These are phyloP conservation scores for Ceraceosorus bombacis DNA, from an alignment of 1,284 basidiomycete species.

Conservation along the genomic window DNA sequence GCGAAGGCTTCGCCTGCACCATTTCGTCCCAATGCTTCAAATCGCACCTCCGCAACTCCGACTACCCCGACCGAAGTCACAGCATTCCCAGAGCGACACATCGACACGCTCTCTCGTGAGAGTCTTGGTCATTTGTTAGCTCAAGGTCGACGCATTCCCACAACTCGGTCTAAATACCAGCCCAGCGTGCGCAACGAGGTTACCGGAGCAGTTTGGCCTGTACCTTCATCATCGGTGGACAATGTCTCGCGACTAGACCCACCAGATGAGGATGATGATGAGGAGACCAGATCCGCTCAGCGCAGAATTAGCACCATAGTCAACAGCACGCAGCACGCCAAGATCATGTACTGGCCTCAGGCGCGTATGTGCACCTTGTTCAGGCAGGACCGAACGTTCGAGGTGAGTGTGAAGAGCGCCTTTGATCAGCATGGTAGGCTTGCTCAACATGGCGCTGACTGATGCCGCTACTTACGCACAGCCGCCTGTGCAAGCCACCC, in stretches of 20 bases:
- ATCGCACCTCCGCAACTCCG: background rate
- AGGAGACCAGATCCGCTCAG: constrained; percentile 52
- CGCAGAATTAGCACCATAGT: constrained; percentile 50
- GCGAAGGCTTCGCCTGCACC: background rate
- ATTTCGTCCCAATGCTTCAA: constrained; percentile 2
- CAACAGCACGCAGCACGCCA: constrained; percentile 67
- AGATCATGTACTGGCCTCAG: constrained; percentile 93
- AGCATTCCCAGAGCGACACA: no score
- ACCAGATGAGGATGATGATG: constrained; percentile 26
- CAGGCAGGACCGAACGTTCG: constrained; percentile 65
- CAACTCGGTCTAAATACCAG: constrained; percentile 15
- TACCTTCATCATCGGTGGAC: constrained; percentile 5
- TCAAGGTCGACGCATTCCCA: constrained; percentile 26
- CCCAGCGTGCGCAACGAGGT: constrained; percentile 15
- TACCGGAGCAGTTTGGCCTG: constrained; percentile 23
- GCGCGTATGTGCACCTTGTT: constrained; percentile 67
- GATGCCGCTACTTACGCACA: background rate
- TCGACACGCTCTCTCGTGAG: constrained; percentile 1
- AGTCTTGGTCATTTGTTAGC: constrained; percentile 32
- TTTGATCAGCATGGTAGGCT: constrained; percentile 5
- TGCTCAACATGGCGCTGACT: background rate
- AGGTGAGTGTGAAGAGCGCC: constrained; percentile 55
- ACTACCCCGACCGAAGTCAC: no score
- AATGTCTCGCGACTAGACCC: constrained; percentile 9
- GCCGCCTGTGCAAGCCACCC: constrained; percentile 7